A percentile compares a stretch with the other conserved stretches of the same genome.
Evolutionary conservation across 2,329 filamentous ascomycete genomes (phyloP).

Genomic region (Penicillium fuscoglaucum): DNA sequence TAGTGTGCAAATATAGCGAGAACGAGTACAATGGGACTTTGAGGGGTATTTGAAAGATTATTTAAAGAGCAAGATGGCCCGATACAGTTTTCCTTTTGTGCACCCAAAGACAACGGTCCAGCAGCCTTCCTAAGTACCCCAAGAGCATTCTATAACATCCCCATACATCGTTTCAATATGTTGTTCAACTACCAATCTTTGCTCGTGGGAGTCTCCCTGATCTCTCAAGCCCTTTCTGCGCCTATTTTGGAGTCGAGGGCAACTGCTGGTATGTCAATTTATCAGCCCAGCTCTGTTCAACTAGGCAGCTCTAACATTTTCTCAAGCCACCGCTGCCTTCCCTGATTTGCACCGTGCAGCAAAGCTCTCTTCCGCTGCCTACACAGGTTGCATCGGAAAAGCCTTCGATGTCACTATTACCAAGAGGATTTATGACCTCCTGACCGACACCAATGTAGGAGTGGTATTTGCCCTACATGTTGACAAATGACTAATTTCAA

Average conservation of each 20-base stretch:
- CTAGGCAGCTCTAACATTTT: background rate
- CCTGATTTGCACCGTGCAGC: slow-evolving; percentile 28
- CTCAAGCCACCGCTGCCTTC: slow-evolving; percentile 21
- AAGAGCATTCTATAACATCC: background rate
- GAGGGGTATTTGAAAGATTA: background rate
- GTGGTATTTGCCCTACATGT: background rate
- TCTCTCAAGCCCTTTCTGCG: slow-evolving; percentile 12
- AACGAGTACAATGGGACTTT: background rate
- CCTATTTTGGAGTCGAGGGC: slow-evolving; percentile 17
- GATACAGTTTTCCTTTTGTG: background rate
- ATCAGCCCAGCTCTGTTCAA: background rate
- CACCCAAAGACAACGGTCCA: background rate
- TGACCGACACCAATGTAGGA: slow-evolving; percentile 29
- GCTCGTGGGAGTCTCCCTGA: slow-evolving; percentile 6
- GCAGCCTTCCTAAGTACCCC: background rate
- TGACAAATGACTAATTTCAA: background rate
- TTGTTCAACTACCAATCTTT: slow-evolving; percentile 7
- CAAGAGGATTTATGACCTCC: slow-evolving; percentile 24
- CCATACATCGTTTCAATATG: slow-evolving; percentile 6
- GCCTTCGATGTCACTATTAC: slow-evolving; percentile 37
- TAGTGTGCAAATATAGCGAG: background rate
- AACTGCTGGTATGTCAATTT: slow-evolving; percentile 12
- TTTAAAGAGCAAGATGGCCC: slow-evolving; percentile 1
- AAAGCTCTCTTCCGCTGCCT: slow-evolving; percentile 34
- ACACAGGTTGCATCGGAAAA: slow-evolving; percentile 27